phyloP scores from a whole-genome alignment of 345 rosid genomes.

The Ceriops decandra region DNA sequence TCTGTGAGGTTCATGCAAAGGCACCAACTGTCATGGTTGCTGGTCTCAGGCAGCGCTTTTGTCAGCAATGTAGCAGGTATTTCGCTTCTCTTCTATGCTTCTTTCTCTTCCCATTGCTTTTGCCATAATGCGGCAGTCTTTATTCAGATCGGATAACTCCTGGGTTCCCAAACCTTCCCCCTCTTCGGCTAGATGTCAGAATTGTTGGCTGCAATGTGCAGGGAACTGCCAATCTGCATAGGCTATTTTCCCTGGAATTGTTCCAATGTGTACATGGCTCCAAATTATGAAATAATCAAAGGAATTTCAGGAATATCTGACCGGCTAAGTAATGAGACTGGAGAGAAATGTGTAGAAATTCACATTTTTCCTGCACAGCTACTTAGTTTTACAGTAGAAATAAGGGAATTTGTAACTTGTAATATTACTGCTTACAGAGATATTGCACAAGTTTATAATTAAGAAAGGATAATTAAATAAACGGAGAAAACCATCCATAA shows the following conservation, averaged over 20 bases:
- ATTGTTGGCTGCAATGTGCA: too few relatives aligned
- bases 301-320: not conserved
- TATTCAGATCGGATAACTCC: too few relatives aligned
- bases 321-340: not conserved
- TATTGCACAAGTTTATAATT: too few relatives aligned
- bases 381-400: not conserved
- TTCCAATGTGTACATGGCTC: too few relatives aligned
- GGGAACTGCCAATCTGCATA: too few relatives aligned
- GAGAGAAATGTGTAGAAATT: too few relatives aligned
- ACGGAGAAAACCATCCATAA: too few relatives aligned
- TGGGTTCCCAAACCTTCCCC: too few relatives aligned
- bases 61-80: conserved; percentile 98
- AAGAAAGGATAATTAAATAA: too few relatives aligned
- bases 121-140: not conserved
- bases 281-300: too few relatives aligned
- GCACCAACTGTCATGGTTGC: conserved; percentile 55
- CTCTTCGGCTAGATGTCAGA: too few relatives aligned
- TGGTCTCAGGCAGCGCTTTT: conserved; percentile 72
- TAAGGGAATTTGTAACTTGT: not conserved
- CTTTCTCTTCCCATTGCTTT: not conserved
- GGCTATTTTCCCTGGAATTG: too few relatives aligned
- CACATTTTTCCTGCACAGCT: not conserved
- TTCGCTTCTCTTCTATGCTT: not conserved
- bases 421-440: not conserved
- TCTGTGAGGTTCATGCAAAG: conserved; percentile 84